phyloP scores from a whole-genome alignment of 1,139 yeast genomes.

The Suzukiozyma palmioleophila region DNA sequence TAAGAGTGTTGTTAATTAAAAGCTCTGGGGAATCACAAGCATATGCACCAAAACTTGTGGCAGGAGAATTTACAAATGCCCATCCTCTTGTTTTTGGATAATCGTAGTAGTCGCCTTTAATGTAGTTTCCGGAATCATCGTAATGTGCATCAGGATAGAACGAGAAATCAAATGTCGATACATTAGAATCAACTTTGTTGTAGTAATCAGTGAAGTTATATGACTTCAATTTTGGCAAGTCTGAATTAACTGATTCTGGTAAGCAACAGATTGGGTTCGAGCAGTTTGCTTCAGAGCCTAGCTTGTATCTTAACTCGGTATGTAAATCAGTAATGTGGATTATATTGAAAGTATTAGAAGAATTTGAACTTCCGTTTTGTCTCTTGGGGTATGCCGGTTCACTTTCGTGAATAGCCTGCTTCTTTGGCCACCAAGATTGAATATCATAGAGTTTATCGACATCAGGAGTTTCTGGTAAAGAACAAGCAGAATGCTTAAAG shows the following conservation, averaged over 20 bases:
- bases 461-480: constrained; percentile 42
- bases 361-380: constrained; percentile 12
- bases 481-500: constrained; percentile 37
- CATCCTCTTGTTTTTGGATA: constrained; percentile 35
- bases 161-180: constrained; percentile 15
- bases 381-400: constrained; percentile 24
- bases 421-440: constrained; percentile 36
- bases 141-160: constrained; percentile 33
- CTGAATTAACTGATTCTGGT: constrained; percentile 27
- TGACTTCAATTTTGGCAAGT: constrained; percentile 17
- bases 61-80: constrained; percentile 32
- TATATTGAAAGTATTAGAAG: constrained; percentile 20
- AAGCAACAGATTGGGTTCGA: constrained; percentile 25
- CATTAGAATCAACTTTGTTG: constrained; percentile 13
- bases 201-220: constrained; percentile 32
- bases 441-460: constrained; percentile 30
- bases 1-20: constrained; percentile 25
- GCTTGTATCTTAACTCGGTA: constrained; percentile 20
- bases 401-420: constrained; percentile 25
- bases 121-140: constrained; percentile 28
- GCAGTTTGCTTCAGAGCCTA: constrained; percentile 27
- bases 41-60: constrained; percentile 29
- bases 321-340: constrained; percentile 27
- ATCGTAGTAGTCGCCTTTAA: constrained; percentile 38
- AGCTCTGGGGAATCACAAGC: constrained; percentile 26